A percentile compares a stretch with the other conserved stretches of the same genome.
Evolutionary conservation across 31 red algal genomes (phyloP).

Genomic region (Odonthalia washingtoniensis): DNA sequence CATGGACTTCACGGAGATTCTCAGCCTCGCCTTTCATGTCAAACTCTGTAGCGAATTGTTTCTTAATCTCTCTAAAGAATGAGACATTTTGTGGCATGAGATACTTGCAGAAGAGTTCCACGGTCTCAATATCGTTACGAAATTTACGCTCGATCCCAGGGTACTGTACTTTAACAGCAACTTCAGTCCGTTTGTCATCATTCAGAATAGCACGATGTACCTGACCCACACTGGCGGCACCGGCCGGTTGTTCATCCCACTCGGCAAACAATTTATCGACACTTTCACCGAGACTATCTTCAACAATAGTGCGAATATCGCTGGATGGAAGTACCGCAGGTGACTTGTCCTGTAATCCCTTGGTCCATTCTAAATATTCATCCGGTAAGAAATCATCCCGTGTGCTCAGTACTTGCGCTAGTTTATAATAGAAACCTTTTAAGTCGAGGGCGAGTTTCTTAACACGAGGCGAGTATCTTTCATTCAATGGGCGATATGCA

Average conservation of each 20-base stretch:
- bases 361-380: conserved; percentile 69
- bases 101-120: conserved; percentile 73
- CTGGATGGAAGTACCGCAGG: conserved; percentile 50
- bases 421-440: conserved; percentile 80
- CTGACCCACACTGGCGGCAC: conserved; percentile 85
- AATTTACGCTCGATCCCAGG: conserved; percentile 80
- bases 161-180: conserved; percentile 93
- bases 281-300: conserved; percentile 45
- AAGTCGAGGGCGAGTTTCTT: conserved; percentile 51
- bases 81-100: conserved; percentile 77
- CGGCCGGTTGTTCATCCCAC: conserved; percentile 80
- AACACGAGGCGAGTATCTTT: conserved; percentile 61
- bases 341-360: conserved; percentile 65
- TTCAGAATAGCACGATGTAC: conserved; percentile 82
- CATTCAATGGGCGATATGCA: conserved; percentile 52
- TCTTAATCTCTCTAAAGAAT: conserved; percentile 70
- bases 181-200: conserved; percentile 63
- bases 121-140: conserved; percentile 71
- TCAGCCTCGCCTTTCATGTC: conserved; percentile 73
- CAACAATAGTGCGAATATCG: conserved; percentile 56
- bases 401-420: conserved; percentile 76
- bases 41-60: conserved; percentile 85
- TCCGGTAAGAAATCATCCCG: conserved; percentile 75
- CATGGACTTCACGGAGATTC: conserved; percentile 64
- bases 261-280: conserved; percentile 73